A percentile compares a stretch with the other conserved stretches of the same genome.
Conservation (phyloP, 179 eudicot species). For the Silene coronaria region DNA sequence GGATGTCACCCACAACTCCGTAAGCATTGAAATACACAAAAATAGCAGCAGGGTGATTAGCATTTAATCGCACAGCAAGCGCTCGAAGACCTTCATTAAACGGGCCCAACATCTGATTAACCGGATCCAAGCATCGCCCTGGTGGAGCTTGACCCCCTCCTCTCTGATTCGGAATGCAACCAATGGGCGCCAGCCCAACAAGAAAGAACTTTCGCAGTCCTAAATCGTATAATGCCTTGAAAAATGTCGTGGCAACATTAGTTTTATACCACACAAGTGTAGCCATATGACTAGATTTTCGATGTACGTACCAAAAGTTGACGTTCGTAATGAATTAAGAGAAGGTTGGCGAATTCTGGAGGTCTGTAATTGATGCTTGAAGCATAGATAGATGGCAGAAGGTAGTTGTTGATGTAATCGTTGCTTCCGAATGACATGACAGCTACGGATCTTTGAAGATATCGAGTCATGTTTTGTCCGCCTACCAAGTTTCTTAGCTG, state of each 20-base stretch:
- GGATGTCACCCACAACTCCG: conserved; percentile 50
- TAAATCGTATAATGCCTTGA: conserved; percentile 49
- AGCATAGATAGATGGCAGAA: conserved; percentile 47
- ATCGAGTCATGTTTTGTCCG: conserved; percentile 28
- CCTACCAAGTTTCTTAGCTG: conserved; percentile 32
- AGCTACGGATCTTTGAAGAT: conserved; percentile 49
- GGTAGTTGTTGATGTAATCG: conserved; percentile 80
- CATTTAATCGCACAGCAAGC: conserved; percentile 53
- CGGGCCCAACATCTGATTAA: conserved; percentile 57
- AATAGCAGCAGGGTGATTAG: conserved; percentile 49
- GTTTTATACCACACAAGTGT: background rate
- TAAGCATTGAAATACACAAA: conserved; percentile 66
- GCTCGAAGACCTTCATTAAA: conserved; percentile 55
- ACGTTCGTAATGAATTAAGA: conserved; percentile 47
- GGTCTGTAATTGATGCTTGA: conserved; percentile 50
- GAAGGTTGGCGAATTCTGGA: conserved; percentile 54
- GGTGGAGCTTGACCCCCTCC: conserved; percentile 43
- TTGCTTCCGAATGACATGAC: conserved; percentile 68
- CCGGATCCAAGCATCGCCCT: conserved; percentile 53
- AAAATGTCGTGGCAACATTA: background rate
- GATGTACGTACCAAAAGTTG: conserved; percentile 53
- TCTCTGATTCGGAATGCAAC: conserved; percentile 77
- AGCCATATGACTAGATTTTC: background rate
- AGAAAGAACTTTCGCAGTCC: conserved; percentile 71
- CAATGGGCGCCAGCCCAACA: conserved; percentile 61